Evolutionary conservation across 306 rosid species (phyloP), one percentile per base, ranked within the genome.

Genomic region (Begonia loranthoides): DNA sequence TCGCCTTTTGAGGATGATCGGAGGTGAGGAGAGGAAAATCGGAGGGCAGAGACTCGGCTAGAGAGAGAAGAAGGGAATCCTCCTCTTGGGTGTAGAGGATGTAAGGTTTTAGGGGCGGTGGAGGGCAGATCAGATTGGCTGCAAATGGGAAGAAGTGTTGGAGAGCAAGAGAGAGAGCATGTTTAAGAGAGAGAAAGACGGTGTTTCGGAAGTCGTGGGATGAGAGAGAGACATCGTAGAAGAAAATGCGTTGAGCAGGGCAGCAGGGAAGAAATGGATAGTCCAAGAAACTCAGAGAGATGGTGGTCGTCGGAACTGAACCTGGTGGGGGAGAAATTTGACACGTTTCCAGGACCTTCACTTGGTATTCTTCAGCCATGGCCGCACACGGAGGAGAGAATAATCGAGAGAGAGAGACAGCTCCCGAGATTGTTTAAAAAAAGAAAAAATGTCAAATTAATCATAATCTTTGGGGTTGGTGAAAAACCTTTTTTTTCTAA

Each of bases 201-300:
- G 48, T 43, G 41, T 57, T 15, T 1, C 8, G 9, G 63, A 69
- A 69, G 39, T 52, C 15, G 12, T 59, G 62, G 15, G 62, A 47
- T 1, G 72, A 40, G 50, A 40, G 55, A 11, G 76, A 34, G 50
- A 17, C 48, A 40, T 61, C 49, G 59, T 61, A 74, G 58, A 74
- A 70, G 64, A 43, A 69, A 14, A 74, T 58, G 51, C 73, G 57
- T 51, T 61, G 11, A 9, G 53, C 45, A 0, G 62, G 69, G 52
- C 9, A 34, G 10, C 61, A 45, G 1, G 17, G 22, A 36, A 48
- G 17, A 66, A 66, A 65, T 41, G 52, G 64, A 3, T 57, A 4
- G 55, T 74, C 70, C 41, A 70, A 58, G 56, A 66, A 74, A 11
- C 67, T 69, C 15, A 66, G 70, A 0, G 67, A 70, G 34, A 74